phyloP scores from a whole-genome alignment of 2,329 filamentous ascomycete genomes.

The Tolypocladium endophyticum region DNA sequence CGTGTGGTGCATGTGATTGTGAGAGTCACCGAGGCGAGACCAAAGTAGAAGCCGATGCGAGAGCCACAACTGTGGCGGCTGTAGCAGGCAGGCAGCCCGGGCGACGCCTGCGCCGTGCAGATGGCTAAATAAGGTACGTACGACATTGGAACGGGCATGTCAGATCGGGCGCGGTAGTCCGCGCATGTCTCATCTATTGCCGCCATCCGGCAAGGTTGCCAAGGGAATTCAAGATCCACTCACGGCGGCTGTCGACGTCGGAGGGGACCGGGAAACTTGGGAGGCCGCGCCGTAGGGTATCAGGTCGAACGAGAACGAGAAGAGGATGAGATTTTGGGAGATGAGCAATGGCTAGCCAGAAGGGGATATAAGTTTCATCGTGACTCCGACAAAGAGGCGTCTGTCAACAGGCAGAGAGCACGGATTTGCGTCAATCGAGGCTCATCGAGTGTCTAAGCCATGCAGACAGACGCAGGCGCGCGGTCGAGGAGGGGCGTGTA shows the following conservation, averaged over 20 bases:
- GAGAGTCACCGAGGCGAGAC: neutral
- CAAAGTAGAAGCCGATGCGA: neutral
- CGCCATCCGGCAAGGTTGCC: neutral
- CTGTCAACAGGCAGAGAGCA: neutral
- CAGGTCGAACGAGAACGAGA: neutral
- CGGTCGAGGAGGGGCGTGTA: neutral
- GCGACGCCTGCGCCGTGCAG: neutral
- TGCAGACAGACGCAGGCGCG: neutral
- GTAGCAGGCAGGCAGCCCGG: neutral
- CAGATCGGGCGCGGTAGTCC: neutral
- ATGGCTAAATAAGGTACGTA: neutral
- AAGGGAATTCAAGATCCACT: neutral
- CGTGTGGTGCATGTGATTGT: neutral
- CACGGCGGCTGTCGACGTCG: neutral
- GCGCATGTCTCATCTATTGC: neutral
- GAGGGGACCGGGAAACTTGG: neutral
- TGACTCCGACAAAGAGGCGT: neutral
- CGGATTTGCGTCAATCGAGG: neutral
- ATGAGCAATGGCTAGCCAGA: neutral
- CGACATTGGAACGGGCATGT: neutral
- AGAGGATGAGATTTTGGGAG: neutral
- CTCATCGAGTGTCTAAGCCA: neutral
- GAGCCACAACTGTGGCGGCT: neutral
- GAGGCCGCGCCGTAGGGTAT: neutral
- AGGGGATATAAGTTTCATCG: constrained; percentile 1